Evolutionary conservation across 345 rosid species (phyloP).

Genomic region (Aquilaria sinensis): DNA sequence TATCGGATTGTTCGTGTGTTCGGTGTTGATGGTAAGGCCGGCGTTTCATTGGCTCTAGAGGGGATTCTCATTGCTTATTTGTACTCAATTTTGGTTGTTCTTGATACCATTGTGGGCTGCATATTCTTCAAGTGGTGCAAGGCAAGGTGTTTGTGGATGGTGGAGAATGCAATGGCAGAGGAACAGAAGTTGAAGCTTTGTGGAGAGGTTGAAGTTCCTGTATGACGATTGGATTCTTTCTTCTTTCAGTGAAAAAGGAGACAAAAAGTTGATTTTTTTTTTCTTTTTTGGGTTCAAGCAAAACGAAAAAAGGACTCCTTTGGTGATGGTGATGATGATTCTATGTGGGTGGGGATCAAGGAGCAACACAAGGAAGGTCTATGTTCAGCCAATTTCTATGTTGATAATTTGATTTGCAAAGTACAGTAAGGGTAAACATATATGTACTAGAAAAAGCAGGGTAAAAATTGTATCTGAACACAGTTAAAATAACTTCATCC

Average conservation of each 20-base stretch:
- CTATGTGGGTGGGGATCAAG: no score
- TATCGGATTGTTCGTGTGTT: constrained; percentile 38
- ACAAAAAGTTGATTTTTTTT: constrained; percentile 13
- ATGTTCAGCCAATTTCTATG: no score
- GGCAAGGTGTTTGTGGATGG: constrained; percentile 10
- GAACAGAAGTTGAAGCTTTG: constrained; percentile 13
- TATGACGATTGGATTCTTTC: not conserved
- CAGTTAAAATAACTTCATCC: no score
- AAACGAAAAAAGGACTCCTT: no score
- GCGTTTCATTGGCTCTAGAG: constrained; percentile 31
- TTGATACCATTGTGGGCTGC: constrained; percentile 55
- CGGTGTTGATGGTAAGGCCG: constrained; percentile 14
- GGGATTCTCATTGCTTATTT: constrained; percentile 58
- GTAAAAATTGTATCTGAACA: no score
- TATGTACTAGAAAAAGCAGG: no score
- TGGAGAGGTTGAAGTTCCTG: constrained; percentile 20
- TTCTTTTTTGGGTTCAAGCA: constrained; percentile 13
- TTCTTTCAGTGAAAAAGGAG: not conserved
- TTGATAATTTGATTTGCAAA: no score
- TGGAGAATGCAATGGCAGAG: constrained; percentile 7
- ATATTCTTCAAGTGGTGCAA: constrained; percentile 61
- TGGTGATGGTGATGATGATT: no score
- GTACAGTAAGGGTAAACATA: no score
- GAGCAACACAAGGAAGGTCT: no score
- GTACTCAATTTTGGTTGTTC: constrained; percentile 60